A percentile compares a stretch with the other conserved stretches of the same genome.
Evolutionary conservation across 257 asterid genomes (phyloP).

Genomic region (Rauvolfia tetraphylla): DNA sequence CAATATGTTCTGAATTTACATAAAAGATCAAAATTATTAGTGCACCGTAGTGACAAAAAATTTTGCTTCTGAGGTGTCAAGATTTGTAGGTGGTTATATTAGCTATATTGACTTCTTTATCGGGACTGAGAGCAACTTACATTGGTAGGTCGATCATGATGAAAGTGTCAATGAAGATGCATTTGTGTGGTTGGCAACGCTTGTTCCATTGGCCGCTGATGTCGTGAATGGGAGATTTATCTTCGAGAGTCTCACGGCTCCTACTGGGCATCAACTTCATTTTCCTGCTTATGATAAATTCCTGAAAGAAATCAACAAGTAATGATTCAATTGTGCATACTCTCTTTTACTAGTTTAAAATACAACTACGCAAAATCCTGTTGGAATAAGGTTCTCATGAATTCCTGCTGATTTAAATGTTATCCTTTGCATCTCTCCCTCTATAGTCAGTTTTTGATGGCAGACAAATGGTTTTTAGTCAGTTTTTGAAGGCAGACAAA

Average conservation of each 20-base stretch:
- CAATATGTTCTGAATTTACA: not conserved
- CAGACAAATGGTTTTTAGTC: too few relatives aligned
- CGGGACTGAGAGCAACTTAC: not conserved
- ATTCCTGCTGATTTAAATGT: not conserved
- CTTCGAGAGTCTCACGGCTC: constrained; percentile 71
- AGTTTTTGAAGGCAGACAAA: too few relatives aligned
- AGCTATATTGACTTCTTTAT: not conserved
- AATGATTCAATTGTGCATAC: not conserved
- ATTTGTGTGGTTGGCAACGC: constrained; percentile 69
- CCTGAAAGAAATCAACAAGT: constrained; percentile 67
- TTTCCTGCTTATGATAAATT: constrained; percentile 79
- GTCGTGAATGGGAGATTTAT: constrained; percentile 76
- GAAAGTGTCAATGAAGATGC: constrained; percentile 70
- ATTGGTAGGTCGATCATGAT: constrained; percentile 56
- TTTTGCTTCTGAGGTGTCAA: not conserved
- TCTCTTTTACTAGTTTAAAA: not conserved
- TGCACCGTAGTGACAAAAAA: too few relatives aligned
- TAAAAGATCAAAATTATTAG: too few relatives aligned
- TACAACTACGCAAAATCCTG: not conserved
- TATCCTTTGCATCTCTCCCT: not conserved
- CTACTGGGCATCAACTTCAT: constrained; percentile 64
- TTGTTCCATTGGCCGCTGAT: constrained; percentile 62
- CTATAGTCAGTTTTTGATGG: not conserved
- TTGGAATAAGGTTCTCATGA: not conserved
- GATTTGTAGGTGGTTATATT: not conserved